These are phyloP conservation scores for Clitoria ternatea DNA, from an alignment of 306 rosid genomes.

Conservation along the genomic window DNA sequence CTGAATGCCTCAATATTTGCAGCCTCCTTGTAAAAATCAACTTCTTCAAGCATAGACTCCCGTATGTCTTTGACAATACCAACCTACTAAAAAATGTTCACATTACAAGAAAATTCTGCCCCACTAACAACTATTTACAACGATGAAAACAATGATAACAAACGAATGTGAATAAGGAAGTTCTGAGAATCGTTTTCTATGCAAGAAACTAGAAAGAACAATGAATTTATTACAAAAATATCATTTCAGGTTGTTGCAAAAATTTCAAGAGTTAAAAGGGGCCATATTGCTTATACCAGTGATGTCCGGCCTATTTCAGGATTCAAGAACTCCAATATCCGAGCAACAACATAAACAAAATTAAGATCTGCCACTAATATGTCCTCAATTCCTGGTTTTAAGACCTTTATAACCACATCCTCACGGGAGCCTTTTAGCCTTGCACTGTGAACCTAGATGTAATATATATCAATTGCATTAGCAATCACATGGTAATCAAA, in stretches of 20 bases:
- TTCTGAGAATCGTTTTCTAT: not conserved
- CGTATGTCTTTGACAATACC: constrained; percentile 91
- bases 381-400: constrained; percentile 96
- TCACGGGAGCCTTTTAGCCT: constrained; percentile 83
- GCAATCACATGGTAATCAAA: not conserved
- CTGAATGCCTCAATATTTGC: constrained; percentile 83
- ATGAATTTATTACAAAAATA: not conserved
- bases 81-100: constrained; percentile 54
- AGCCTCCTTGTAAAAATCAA: constrained; percentile 97
- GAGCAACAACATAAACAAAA: constrained; percentile 81
- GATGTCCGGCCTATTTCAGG: constrained; percentile 90
- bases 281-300: constrained; percentile 48
- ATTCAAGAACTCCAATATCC: constrained; percentile 87
- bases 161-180: not conserved
- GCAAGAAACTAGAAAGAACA: constrained; percentile 9
- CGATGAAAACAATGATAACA: not conserved
- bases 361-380: constrained; percentile 92
- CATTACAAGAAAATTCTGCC: constrained; percentile 35
- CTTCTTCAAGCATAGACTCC: constrained; percentile 97
- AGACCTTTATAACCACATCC: constrained; percentile 93
- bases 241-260: not conserved
- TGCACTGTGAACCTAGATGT: constrained; percentile 83
- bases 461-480: constrained; percentile 25
- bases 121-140: constrained; percentile 8
- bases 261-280: constrained; percentile 4